A percentile compares a stretch with the other conserved stretches of the same genome.
Conservation (phyloP, 2,329 filamentous ascomycete species). For the Penicillium verrucosum region DNA sequence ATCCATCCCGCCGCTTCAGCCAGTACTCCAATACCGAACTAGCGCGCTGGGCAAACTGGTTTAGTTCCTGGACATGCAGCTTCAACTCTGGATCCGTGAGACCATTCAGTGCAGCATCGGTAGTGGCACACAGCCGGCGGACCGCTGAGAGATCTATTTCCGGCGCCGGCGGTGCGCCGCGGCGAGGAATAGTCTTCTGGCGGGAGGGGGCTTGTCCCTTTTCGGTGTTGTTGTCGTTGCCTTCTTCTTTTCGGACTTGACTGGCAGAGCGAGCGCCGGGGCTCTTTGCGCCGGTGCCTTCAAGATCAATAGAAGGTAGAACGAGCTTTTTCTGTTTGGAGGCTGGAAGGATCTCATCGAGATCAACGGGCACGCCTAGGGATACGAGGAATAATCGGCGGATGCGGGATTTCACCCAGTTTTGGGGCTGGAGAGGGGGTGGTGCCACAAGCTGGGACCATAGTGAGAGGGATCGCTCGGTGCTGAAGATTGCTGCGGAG, state of each 20-base stretch:
- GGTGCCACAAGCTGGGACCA: constrained; percentile 97
- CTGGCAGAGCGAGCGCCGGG: constrained; percentile 51
- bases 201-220: constrained; percentile 29
- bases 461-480: constrained; percentile 79
- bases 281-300: constrained; percentile 54
- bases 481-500: constrained; percentile 66
- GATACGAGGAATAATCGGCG: constrained; percentile 93
- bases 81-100: constrained; percentile 75
- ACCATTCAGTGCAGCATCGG: constrained; percentile 74
- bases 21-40: constrained; percentile 82
- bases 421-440: constrained; percentile 88
- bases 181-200: constrained; percentile 32
- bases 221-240: constrained; percentile 21
- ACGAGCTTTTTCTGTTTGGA: constrained; percentile 98
- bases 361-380: constrained; percentile 88
- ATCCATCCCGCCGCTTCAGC: constrained; percentile 80
- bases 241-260: constrained; percentile 31
- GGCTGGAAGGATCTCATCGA: constrained; percentile 94
- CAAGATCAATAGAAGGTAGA: constrained; percentile 70
- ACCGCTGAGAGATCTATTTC: constrained; percentile 76
- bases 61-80: constrained; percentile 66
- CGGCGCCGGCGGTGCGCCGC: constrained; percentile 62
- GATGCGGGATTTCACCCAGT: constrained; percentile 96
- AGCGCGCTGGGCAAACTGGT: constrained; percentile 67
- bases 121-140: constrained; percentile 75